Evolutionary conservation across 2,329 filamentous ascomycete genomes (phyloP), one percentile per base, ranked within the genome.

Genomic region (Verticillium zaregamsianum): DNA sequence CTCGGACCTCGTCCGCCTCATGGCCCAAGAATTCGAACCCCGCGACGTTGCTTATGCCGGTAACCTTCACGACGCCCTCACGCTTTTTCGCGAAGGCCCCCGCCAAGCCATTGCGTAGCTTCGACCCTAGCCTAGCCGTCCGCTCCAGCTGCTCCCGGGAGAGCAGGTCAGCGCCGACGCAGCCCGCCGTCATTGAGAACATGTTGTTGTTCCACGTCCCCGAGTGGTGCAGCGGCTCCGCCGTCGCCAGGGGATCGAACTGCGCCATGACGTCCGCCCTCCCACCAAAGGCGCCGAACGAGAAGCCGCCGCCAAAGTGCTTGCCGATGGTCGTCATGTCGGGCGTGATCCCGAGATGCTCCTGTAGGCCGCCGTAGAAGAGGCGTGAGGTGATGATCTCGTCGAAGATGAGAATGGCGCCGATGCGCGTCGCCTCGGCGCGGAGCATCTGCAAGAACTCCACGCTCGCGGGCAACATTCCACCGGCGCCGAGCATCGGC

Each of bases 301-400:
- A 79, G 67, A 90, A 79, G 0, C 88, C 88, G 3, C 88, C 88
- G 6, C 87, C 88, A 2, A 90, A 74, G 67, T 83, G 90, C 68
- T 90, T 91, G 0, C 88, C 88, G 49, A 90, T 72, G 0, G 86
- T 87, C 55, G 82, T 86, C 59, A 90, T 70, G 68, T 90, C 88
- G 0, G 88, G 86, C 2, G 73, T 75, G 8, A 88, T 69, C 2
- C 73, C 76, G 31, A 76, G 62, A 25, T 73, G 63, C 2, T 71
- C 68, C 6, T 80, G 77, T 3, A 86, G 70, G 0, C 88, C 87
- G 7, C 78, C 74, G 2, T 76, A 75, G 20, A 77, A 73, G 32
- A 90, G 73, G 2, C 88, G 79, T 3, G 84, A 88, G 0, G 88
- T 90, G 82, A 90, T 88, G 6, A 91, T 88, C 72, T 92, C 89